These are phyloP conservation scores for Trametes meyenii DNA, from an alignment of 768 basidiomycete genomes.

Conservation along the genomic window DNA sequence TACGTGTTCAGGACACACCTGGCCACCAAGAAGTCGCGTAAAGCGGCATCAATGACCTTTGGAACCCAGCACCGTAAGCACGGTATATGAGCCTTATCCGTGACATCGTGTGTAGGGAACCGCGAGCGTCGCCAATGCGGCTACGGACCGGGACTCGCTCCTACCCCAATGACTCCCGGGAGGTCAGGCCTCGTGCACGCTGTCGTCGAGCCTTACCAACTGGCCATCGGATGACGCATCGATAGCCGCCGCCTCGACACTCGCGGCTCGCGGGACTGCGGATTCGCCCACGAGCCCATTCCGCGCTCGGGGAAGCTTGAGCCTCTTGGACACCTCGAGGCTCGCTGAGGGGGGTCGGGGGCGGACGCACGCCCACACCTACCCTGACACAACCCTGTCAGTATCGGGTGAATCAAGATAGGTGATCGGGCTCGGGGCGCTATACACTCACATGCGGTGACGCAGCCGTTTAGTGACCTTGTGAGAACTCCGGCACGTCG, in stretches of 20 bases:
- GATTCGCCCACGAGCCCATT: too few species aligned
- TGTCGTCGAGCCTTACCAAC: not conserved
- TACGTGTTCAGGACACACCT: too few species aligned
- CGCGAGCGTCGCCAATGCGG: too few species aligned
- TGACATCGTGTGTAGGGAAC: too few species aligned
- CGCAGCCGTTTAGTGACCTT: not conserved
- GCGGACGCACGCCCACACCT: not conserved
- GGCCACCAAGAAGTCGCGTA: too few species aligned
- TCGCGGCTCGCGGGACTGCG: not conserved
- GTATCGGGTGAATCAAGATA: constrained; percentile 9
- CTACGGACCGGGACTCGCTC: too few species aligned
- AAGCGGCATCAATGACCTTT: too few species aligned
- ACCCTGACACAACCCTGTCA: constrained; percentile 1
- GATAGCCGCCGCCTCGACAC: not conserved
- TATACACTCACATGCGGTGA: not conserved
- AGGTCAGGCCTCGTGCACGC: not conserved
- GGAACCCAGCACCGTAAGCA: too few species aligned
- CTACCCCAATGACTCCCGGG: too few species aligned
- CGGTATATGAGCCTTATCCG: too few species aligned
- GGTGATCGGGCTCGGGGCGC: not conserved
- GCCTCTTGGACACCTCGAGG: not conserved
- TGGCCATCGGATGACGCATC: too few species aligned
- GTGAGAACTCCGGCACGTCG: not conserved
- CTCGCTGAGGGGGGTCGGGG: too few species aligned
- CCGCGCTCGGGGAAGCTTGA: not conserved